Conservation (phyloP, 441 rosid genomes). For the Populus hybrid region DNA sequence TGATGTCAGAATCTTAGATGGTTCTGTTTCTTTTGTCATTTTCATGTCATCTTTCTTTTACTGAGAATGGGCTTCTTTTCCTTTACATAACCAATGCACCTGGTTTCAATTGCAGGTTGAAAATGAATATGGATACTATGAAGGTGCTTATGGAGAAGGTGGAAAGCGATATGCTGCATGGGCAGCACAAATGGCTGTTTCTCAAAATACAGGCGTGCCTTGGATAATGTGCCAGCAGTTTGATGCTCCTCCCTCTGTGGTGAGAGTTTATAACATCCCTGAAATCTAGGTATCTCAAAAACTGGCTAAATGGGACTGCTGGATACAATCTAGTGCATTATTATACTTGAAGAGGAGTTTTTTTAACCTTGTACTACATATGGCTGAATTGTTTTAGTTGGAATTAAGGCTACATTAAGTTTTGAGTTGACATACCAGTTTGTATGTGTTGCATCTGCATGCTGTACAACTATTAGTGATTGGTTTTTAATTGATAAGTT, state of each 20-base stretch:
- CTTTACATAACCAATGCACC: not conserved
- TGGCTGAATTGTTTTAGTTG: not conserved
- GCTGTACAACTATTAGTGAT: not conserved
- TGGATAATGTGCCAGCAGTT: constrained; percentile 96
- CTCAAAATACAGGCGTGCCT: constrained; percentile 84
- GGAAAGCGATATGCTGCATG: constrained; percentile 78
- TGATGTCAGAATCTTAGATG: not conserved
- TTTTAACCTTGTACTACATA: not conserved
- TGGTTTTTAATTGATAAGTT: not conserved
- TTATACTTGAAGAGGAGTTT: not conserved
- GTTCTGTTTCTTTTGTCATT: not conserved
- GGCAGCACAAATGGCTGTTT: constrained; percentile 95
- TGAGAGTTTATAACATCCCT: constrained; percentile 28
- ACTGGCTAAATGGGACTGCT: not conserved
- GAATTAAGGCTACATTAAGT: not conserved
- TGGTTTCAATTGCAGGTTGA: constrained; percentile 57
- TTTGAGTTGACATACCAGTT: not conserved
- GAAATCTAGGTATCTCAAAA: not conserved
- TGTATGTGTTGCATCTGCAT: constrained; percentile 1
- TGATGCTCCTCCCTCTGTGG: constrained; percentile 85
- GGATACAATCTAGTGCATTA: not conserved
- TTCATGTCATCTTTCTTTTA: not conserved
- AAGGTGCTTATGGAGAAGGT: constrained; percentile 69
- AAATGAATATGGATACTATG: constrained; percentile 82
- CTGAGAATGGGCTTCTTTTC: not conserved